These are phyloP conservation scores for Colletotrichum sp. DNA, from an alignment of 2,329 filamentous ascomycete genomes.

Conservation along the genomic window DNA sequence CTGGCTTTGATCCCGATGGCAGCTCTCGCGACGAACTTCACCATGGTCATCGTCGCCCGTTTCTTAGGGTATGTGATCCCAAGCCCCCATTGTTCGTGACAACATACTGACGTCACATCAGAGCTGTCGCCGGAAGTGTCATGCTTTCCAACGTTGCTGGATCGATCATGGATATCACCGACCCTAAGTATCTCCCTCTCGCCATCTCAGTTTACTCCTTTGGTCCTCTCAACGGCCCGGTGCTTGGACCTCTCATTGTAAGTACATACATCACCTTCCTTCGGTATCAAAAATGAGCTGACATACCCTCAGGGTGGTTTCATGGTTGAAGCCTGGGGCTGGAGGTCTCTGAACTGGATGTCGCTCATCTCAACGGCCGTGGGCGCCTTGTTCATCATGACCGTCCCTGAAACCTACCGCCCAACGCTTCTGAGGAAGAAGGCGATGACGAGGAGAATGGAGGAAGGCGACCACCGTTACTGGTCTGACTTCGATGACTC, in stretches of 20 bases:
- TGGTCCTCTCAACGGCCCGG: conserved; percentile 66
- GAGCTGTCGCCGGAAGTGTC: conserved; percentile 65
- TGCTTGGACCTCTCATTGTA: conserved; percentile 30
- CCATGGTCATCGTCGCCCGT: conserved; percentile 58
- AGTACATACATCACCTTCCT: background rate
- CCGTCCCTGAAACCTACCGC: conserved; percentile 60
- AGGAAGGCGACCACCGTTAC: conserved; percentile 55
- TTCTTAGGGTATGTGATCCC: conserved; percentile 37
- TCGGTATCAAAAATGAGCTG: background rate
- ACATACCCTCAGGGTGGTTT: conserved; percentile 50
- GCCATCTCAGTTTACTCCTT: conserved; percentile 68
- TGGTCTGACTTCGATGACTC: conserved; percentile 66
- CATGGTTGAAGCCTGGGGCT: conserved; percentile 61
- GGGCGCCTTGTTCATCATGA: conserved; percentile 53
- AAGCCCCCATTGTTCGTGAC: no score
- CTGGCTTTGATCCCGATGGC: conserved; percentile 56
- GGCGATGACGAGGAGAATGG: conserved; percentile 49
- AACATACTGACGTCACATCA: conserved; percentile 32
- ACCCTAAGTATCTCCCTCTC: conserved; percentile 65
- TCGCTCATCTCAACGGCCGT: conserved; percentile 58
- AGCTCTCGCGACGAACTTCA: conserved; percentile 50
- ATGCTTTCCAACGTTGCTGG: conserved; percentile 69
- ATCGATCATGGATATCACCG: conserved; percentile 65
- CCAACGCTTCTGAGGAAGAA: conserved; percentile 57
- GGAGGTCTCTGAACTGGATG: conserved; percentile 69